phyloP scores from a whole-genome alignment of 305 asterid species.

The Fraxinus angustifolia region DNA sequence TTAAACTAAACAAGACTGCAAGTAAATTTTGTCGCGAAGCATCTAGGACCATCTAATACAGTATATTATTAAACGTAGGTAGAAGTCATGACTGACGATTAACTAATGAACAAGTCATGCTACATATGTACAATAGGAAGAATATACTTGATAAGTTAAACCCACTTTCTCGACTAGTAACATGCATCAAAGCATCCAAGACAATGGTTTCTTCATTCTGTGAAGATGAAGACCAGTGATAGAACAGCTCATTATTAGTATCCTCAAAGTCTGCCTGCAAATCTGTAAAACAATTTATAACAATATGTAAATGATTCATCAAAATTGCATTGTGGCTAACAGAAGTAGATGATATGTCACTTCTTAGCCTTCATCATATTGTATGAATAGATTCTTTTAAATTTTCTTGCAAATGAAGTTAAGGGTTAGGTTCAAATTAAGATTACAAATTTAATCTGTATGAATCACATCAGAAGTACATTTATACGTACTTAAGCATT shows the following conservation, averaged over 20 bases:
- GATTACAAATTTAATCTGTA: not conserved
- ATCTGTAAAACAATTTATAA: not conserved
- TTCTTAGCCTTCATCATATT: not conserved
- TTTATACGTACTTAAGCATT: not conserved
- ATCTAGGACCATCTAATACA: not conserved
- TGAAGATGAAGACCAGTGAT: not conserved
- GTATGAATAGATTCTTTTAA: not conserved
- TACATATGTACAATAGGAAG: slow-evolving; percentile 27
- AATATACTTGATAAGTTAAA: not conserved
- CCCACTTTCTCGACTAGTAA: not conserved
- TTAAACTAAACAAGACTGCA: not conserved
- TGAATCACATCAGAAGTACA: not conserved
- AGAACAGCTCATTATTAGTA: not conserved
- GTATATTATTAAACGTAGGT: not conserved
- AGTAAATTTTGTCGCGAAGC: not conserved
- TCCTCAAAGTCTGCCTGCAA: not conserved
- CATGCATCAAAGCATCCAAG: not conserved
- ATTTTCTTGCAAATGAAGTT: not conserved
- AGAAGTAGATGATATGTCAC: not conserved
- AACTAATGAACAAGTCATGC: slow-evolving; percentile 10
- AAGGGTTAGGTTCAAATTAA: not conserved
- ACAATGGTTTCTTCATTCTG: not conserved
- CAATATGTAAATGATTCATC: not conserved
- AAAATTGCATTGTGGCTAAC: not conserved
- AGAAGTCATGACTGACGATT: slow-evolving; percentile 1